Conservation (phyloP, 345 rosid genomes). For the Eutrema heterophyllum region DNA sequence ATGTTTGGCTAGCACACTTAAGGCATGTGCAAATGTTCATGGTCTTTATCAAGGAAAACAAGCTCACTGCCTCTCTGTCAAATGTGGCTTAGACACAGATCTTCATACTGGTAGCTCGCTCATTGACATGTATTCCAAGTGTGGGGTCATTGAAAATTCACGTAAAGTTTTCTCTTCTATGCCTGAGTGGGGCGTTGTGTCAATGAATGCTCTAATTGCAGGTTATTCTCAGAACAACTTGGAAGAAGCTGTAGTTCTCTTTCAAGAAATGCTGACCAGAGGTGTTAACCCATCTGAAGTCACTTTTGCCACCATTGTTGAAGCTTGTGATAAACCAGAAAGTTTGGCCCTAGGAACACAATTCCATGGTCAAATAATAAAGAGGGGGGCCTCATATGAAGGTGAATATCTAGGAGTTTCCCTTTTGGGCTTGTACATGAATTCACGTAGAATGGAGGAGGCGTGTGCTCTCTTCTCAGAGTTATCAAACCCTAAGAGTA, state of each 20-base stretch:
- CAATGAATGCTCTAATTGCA: conserved; percentile 82
- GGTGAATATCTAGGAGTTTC: conserved; percentile 72
- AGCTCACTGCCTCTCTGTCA: conserved; percentile 63
- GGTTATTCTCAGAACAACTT: conserved; percentile 58
- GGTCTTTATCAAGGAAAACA: conserved; percentile 59
- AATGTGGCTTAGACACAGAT: conserved; percentile 63
- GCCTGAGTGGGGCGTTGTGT: conserved; percentile 61
- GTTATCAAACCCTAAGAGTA: conserved; percentile 54
- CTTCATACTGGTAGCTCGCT: conserved; percentile 86
- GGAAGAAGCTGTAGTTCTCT: conserved; percentile 50
- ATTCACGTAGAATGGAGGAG: conserved; percentile 45
- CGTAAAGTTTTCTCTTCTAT: conserved; percentile 43
- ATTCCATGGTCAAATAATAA: conserved; percentile 58
- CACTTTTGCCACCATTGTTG: conserved; percentile 75
- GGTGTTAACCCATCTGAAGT: conserved; percentile 65
- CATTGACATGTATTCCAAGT: conserved; percentile 81
- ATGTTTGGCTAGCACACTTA: conserved; percentile 67
- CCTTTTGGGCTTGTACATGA: conserved; percentile 78
- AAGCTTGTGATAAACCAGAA: conserved; percentile 63
- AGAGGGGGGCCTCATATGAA: conserved; percentile 49
- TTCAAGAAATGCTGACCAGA: conserved; percentile 50
- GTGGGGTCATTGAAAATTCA: conserved; percentile 48
- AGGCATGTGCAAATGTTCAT: conserved; percentile 72
- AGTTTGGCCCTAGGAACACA: conserved; percentile 53
- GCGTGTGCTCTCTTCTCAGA: conserved; percentile 58